Conservation (phyloP, 768 basidiomycete genomes). For the Pilatotrama ljubarskyi region DNA sequence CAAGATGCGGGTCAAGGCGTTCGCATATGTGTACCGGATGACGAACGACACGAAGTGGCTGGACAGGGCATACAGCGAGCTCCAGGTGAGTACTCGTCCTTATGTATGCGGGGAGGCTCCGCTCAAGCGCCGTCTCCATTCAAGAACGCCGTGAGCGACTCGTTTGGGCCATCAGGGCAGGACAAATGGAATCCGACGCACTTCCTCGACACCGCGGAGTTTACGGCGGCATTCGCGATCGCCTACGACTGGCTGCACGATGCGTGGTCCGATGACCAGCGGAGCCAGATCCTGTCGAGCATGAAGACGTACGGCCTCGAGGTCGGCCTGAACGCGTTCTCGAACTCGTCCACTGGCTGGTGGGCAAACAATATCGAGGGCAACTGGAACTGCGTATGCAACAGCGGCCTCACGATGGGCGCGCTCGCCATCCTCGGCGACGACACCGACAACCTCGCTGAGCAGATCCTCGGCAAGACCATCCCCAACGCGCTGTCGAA, state of each 20-base stretch:
- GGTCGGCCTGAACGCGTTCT: conserved; percentile 44
- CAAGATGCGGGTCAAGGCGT: conserved; percentile 90
- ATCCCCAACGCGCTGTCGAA: conserved; percentile 75
- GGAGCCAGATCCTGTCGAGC: conserved; percentile 60
- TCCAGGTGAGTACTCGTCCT: conserved; percentile 55
- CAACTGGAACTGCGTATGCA: conserved; percentile 99
- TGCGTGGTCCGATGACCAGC: conserved; percentile 73
- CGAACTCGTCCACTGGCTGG: conserved; percentile 53
- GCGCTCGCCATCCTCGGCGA: conserved; percentile 89
- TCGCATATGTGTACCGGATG: conserved; percentile 86
- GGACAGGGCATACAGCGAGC: conserved; percentile 79
- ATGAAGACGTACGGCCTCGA: conserved; percentile 78
- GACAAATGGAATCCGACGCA: conserved; percentile 84
- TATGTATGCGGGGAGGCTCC: conserved; percentile 6
- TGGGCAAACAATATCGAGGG: conserved; percentile 73
- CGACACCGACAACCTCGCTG: conserved; percentile 70
- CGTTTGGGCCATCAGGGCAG: conserved; percentile 61
- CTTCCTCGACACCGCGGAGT: conserved; percentile 90
- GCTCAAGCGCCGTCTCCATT: neutral
- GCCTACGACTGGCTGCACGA: conserved; percentile 97
- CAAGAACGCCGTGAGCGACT: conserved; percentile 65
- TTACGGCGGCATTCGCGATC: conserved; percentile 84
- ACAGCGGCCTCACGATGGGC: conserved; percentile 84
- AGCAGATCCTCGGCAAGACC: conserved; percentile 64
- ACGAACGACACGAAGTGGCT: conserved; percentile 91